Conservation (phyloP, 257 asterid species). For the Eucommia ulmoides region DNA sequence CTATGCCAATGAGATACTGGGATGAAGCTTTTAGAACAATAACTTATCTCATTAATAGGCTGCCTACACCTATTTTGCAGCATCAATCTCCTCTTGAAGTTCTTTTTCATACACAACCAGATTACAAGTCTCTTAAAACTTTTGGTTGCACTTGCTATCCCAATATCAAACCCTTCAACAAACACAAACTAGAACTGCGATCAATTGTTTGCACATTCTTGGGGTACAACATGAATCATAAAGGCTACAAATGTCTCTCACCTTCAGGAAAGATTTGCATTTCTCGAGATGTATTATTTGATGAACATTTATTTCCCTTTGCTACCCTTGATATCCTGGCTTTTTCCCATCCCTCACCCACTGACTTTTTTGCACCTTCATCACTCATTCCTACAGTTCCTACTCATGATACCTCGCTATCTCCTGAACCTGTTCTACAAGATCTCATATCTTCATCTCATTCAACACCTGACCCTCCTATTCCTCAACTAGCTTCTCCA, state of each 20-base stretch:
- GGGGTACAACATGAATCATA: not conserved
- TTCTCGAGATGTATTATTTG: not conserved
- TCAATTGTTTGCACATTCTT: not conserved
- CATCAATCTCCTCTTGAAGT: not conserved
- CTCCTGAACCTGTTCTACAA: no score
- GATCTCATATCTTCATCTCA: no score
- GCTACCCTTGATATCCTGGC: not conserved
- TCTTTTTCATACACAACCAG: not conserved
- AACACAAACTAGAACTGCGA: not conserved
- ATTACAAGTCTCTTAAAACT: not conserved
- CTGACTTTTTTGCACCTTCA: not conserved
- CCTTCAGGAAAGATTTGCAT: not conserved
- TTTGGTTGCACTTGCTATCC: not conserved
- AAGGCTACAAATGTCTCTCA: not conserved
- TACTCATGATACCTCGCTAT: no score
- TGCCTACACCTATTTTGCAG: not conserved
- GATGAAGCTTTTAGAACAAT: not conserved
- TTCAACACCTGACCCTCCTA: no score
- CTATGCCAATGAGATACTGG: not conserved
- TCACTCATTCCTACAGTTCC: not conserved
- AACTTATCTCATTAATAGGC: not conserved
- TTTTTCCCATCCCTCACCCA: not conserved
- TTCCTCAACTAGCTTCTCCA: no score
- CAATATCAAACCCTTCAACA: not conserved
- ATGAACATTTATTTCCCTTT: not conserved